Evolutionary conservation across 192 early-diverging fungal genomes (phyloP).

Genomic region (Coemansia sp.): DNA sequence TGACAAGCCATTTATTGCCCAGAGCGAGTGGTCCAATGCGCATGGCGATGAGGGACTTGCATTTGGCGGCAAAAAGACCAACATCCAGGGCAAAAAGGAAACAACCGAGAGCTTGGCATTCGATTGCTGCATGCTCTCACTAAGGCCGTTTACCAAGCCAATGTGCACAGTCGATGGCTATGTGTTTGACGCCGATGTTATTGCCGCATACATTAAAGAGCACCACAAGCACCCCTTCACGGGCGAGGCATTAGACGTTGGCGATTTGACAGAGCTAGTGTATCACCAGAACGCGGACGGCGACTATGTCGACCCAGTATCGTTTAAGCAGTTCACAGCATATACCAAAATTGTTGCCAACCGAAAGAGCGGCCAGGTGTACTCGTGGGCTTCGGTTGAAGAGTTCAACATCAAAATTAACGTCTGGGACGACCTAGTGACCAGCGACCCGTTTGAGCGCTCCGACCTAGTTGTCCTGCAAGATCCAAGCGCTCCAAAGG

Average conservation of each 20-base stretch:
- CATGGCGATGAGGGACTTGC: constrained; percentile 59
- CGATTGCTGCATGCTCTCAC: constrained; percentile 85
- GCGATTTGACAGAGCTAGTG: constrained; percentile 72
- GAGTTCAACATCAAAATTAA: constrained; percentile 82
- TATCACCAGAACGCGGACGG: constrained; percentile 82
- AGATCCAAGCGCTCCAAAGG: constrained; percentile 43
- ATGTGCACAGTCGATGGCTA: constrained; percentile 83
- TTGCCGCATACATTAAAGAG: constrained; percentile 77
- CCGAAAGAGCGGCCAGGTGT: constrained; percentile 84
- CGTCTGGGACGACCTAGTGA: constrained; percentile 83
- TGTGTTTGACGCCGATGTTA: constrained; percentile 86
- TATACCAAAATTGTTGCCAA: constrained; percentile 86
- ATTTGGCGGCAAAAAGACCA: constrained; percentile 65
- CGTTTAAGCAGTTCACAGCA: constrained; percentile 83
- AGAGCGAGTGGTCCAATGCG: constrained; percentile 69
- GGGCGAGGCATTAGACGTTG: constrained; percentile 68
- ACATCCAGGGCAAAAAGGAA: constrained; percentile 51
- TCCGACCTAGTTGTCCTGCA: constrained; percentile 89
- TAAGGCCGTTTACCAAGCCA: constrained; percentile 83
- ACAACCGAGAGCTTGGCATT: constrained; percentile 63
- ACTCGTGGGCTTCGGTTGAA: constrained; percentile 80
- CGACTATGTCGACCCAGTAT: constrained; percentile 85
- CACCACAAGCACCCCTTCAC: constrained; percentile 84
- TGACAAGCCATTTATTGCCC: constrained; percentile 89
- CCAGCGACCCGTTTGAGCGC: constrained; percentile 80